These are phyloP conservation scores for Tuber brumale DNA, from an alignment of 495 filamentous ascomycete species.

Conservation along the genomic window DNA sequence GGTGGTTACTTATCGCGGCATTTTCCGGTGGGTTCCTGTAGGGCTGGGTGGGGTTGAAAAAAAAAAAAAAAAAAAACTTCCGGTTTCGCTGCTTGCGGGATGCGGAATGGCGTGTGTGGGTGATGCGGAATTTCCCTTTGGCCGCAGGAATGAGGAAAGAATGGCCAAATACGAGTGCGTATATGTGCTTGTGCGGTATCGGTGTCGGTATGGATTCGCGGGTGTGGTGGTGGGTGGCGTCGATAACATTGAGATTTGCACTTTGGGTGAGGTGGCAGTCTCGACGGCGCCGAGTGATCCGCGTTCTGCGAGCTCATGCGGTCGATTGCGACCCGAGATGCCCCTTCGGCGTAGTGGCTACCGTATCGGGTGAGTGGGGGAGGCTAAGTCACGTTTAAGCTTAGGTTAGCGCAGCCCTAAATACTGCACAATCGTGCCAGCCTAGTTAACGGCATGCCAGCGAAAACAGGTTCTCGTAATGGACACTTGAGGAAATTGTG, in stretches of 20 bases:
- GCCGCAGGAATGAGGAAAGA: not conserved
- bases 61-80: not conserved
- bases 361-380: not conserved
- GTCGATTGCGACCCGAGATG: not conserved
- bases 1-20: not conserved
- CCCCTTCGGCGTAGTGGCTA: not conserved
- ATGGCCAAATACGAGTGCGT: not conserved
- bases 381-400: not conserved
- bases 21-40: not conserved
- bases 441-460: not conserved
- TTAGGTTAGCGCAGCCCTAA: not conserved
- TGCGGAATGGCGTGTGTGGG: not conserved
- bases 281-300: not conserved
- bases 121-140: constrained; percentile 3
- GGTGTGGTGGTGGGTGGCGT: not conserved
- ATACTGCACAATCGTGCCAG: not conserved
- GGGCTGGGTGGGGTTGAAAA: not conserved
- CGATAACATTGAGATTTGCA: not conserved
- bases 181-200: not conserved
- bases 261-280: not conserved
- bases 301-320: not conserved
- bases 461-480: not conserved
- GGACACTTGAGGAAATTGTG: not conserved
- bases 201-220: not conserved
- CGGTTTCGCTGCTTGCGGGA: not conserved